Percentiles rank a stretch among this genome's conserved stretches.
phyloP scores from a whole-genome alignment of 306 rosid genomes.

The Trifolium dubium region DNA sequence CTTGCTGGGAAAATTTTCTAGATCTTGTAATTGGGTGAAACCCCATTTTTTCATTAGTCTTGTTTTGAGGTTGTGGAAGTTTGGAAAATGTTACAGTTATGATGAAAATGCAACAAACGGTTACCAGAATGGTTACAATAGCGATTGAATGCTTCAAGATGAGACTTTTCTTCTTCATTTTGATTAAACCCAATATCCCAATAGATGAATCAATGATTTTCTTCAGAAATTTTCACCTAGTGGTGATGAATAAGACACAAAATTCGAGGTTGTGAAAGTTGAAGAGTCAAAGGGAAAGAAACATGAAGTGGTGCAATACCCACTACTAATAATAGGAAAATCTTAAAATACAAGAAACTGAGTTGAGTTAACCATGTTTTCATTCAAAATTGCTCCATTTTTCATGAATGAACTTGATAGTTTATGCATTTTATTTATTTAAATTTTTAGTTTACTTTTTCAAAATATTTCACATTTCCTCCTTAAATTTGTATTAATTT shows the following conservation, averaged over 20 bases:
- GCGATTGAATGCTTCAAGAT: slow-evolving; percentile 57
- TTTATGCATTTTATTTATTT: too few relatives aligned
- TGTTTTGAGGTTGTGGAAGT: slow-evolving; percentile 62
- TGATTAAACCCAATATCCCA: not conserved
- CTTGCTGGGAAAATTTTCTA: slow-evolving; percentile 39
- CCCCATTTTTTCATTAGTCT: slow-evolving; percentile 37
- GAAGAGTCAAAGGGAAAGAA: not conserved
- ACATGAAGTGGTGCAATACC: not conserved
- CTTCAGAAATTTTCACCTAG: not conserved
- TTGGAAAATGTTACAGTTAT: slow-evolving; percentile 50
- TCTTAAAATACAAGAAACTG: not conserved
- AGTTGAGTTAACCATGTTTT: too few relatives aligned
- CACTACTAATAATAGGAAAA: slow-evolving; percentile 9
- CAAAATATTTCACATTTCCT: too few relatives aligned
- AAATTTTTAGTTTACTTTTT: too few relatives aligned
- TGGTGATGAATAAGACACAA: slow-evolving; percentile 7
- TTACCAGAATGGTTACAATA: slow-evolving; percentile 52
- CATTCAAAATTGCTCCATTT: too few relatives aligned
- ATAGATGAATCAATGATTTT: slow-evolving; percentile 1
- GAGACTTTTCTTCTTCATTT: slow-evolving; percentile 51
- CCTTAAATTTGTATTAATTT: too few relatives aligned
- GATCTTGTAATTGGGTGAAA: slow-evolving; percentile 41
- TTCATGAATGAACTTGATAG: too few relatives aligned
- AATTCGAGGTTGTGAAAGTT: not conserved
- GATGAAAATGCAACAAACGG: slow-evolving; percentile 54